Evolutionary conservation across 345 rosid genomes (phyloP).

Genomic region (Crucihimalaya himalaica): DNA sequence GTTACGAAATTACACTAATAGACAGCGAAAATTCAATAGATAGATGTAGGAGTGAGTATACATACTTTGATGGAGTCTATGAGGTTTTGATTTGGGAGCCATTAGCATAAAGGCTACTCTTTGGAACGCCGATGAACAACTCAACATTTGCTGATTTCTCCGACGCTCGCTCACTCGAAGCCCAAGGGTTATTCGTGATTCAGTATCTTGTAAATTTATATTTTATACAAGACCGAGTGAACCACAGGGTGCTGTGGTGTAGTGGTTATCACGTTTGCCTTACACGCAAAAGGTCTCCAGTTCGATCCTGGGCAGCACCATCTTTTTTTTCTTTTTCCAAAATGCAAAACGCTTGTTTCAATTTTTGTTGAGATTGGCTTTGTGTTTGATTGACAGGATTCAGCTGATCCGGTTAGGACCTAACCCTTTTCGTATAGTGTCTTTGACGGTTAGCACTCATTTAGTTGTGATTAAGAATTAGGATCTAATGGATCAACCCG

Average conservation of each 20-base stretch:
- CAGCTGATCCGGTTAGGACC: too few relatives aligned
- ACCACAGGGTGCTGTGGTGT: conserved; percentile 42
- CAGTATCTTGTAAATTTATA: too few relatives aligned
- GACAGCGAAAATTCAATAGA: too few relatives aligned
- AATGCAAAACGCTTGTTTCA: too few relatives aligned
- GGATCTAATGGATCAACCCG: too few relatives aligned
- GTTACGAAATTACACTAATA: background rate
- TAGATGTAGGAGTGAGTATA: background rate
- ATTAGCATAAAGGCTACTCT: conserved; percentile 37
- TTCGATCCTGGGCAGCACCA: conserved; percentile 46
- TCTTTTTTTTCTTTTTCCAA: too few relatives aligned
- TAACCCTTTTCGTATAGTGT: too few relatives aligned
- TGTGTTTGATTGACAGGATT: too few relatives aligned
- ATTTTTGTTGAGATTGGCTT: too few relatives aligned
- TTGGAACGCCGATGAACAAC: conserved; percentile 36
- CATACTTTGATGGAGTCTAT: conserved; percentile 50
- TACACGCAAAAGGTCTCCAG: conserved; percentile 44
- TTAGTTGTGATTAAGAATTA: too few relatives aligned
- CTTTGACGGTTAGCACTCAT: too few relatives aligned
- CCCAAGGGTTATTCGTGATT: background rate
- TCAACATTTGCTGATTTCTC: conserved; percentile 40
- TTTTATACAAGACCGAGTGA: rapidly evolving
- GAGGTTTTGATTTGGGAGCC: conserved; percentile 59
- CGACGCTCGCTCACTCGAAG: conserved; percentile 14
- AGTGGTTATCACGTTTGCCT: conserved; percentile 49